Evolutionary conservation across 805 yeast genomes (phyloP).

Genomic region (Candida morakotiae): DNA sequence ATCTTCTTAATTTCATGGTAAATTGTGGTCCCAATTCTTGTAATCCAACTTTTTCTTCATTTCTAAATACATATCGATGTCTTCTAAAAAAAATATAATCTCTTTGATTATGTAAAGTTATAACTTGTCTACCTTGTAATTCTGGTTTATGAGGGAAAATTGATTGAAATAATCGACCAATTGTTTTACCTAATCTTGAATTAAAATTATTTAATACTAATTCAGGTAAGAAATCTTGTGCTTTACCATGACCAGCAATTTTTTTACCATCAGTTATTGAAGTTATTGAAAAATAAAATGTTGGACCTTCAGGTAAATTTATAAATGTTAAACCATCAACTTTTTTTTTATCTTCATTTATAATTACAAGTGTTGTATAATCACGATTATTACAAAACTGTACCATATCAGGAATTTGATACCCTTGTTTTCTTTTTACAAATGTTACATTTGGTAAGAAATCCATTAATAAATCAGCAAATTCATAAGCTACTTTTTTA

Average conservation of each 20-base stretch:
- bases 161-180: slow-evolving; percentile 87
- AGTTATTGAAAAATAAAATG: slow-evolving; percentile 82
- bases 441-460: slow-evolving; percentile 82
- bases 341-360: slow-evolving; percentile 90
- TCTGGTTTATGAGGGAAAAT: slow-evolving; percentile 92
- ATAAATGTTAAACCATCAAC: slow-evolving; percentile 91
- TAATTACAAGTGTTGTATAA: slow-evolving; percentile 81
- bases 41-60: slow-evolving; percentile 88
- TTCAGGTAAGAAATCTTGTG: slow-evolving; percentile 91
- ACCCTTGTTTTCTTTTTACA: slow-evolving; percentile 85
- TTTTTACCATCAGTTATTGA: slow-evolving; percentile 72
- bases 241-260: slow-evolving; percentile 83
- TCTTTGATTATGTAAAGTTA: slow-evolving; percentile 93
- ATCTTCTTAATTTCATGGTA: slow-evolving; percentile 79
- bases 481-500: slow-evolving; percentile 80
- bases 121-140: slow-evolving; percentile 91
- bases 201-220: slow-evolving; percentile 87
- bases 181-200: slow-evolving; percentile 89
- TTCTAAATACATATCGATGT: slow-evolving; percentile 85
- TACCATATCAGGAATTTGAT: slow-evolving; percentile 82
- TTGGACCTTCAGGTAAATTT: slow-evolving; percentile 93
- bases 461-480: slow-evolving; percentile 82
- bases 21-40: slow-evolving; percentile 98
- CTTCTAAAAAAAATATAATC: slow-evolving; percentile 93
- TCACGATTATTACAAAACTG: slow-evolving; percentile 76